phyloP scores from a whole-genome alignment of 2,329 filamentous ascomycete genomes.

The Xylariaceae sp. region DNA sequence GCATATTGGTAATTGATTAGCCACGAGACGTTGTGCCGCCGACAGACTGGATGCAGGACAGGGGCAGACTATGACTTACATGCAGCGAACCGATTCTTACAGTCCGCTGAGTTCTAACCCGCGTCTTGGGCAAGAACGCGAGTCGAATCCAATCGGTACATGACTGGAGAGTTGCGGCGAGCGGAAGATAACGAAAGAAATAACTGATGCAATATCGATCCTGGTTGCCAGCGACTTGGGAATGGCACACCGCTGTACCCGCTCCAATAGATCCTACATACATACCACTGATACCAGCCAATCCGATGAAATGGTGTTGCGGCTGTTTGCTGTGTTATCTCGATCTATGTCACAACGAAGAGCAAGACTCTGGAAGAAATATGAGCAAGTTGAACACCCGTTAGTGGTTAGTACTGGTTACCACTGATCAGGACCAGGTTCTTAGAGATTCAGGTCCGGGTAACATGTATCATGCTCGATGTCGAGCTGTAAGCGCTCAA shows the following conservation, averaged over 20 bases:
- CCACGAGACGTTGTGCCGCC: too few species aligned
- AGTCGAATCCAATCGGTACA: not conserved
- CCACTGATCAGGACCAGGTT: too few species aligned
- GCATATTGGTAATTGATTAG: not conserved
- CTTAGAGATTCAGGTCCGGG: not conserved
- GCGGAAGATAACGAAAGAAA: not conserved
- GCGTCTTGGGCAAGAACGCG: too few species aligned
- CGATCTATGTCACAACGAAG: not conserved
- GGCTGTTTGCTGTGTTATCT: not conserved
- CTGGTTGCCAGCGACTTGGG: conserved; percentile 9
- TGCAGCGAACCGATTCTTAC: too few species aligned
- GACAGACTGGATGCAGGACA: too few species aligned
- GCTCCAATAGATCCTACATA: not conserved
- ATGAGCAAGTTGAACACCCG: too few species aligned
- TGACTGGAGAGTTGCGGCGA: not conserved
- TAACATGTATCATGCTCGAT: not conserved
- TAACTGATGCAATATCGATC: conserved; percentile 9
- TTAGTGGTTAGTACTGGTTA: too few species aligned
- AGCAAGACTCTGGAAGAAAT: not conserved
- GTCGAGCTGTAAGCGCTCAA: too few species aligned
- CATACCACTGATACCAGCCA: not conserved
- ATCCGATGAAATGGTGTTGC: conserved; percentile 3
- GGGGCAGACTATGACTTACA: too few species aligned
- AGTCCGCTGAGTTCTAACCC: too few species aligned
- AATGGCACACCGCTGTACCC: conserved; percentile 2